Evolutionary conservation across 1,284 basidiomycete species (phyloP), one percentile per base, ranked within the genome.

Genomic region (Ceratobasidium theobromae): DNA sequence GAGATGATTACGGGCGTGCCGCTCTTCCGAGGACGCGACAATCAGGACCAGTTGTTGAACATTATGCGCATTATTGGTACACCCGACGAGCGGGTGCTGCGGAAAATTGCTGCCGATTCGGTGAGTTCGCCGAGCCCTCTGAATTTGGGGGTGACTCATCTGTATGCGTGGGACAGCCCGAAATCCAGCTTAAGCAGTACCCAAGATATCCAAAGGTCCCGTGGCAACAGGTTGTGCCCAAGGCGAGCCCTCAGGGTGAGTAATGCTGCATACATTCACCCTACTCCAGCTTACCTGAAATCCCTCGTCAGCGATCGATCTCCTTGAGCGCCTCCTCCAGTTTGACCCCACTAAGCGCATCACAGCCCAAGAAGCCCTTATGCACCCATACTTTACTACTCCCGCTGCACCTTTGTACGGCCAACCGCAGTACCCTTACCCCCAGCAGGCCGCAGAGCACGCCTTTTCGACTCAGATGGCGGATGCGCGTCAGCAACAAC

Each of bases 1-100:
- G 95, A 98, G 79, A 95, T 96, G 92, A 99, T 99, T 70, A 91
- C 93, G 27, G 97, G 97, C 1, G 90, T 96, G 14, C 97, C 97
- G 14, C 83, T 99, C 41, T 99, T 99, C 84, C 86, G 97, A 70
- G 97, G 97, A 21, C 83, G 96, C 69, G 97, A 99, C 77, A 99
- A 99, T 75, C 91, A 95, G 72, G 97, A 99, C 77, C 97, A 99
- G 76, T 82, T 99, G 12, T 84, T 96, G 60, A 95, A 98, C 75
- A 99, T 99, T 74, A 93, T 99, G 86, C 86, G 95, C 72, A 93
- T 99, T 67, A 86, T 99, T 68, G 97, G 97, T 14, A 99, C 97
- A 0, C 97, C 97, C 0, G 89, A 92, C 69, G 95, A 98, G 53
- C 83, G 87, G 18, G 90, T 91, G 21, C 82, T 99, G 67, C 85